These are phyloP conservation scores for Poterioochromonas sp. DNA, from an alignment of 352 stramenopile species.

Conservation along the genomic window DNA sequence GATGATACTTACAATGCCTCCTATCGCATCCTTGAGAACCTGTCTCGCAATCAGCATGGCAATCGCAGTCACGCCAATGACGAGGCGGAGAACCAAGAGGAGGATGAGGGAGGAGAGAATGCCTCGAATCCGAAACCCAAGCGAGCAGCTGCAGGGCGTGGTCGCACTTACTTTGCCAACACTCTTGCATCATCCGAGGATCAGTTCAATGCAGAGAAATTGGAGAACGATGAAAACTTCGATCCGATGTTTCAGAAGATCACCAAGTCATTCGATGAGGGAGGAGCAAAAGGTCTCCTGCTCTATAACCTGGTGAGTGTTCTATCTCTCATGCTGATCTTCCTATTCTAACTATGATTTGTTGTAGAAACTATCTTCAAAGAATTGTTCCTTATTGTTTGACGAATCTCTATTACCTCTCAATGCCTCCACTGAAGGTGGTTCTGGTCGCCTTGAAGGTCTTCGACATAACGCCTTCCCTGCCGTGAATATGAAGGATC, in stretches of 20 bases:
- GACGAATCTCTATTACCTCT: neutral
- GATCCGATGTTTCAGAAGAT: conserved; percentile 84
- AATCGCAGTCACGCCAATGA: conserved; percentile 50
- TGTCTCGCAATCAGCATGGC: conserved; percentile 71
- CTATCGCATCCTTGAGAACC: conserved; percentile 94
- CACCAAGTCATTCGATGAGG: conserved; percentile 78
- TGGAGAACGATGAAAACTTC: conserved; percentile 70
- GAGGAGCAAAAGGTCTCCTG: conserved; percentile 76
- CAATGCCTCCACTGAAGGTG: no score
- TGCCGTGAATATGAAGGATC: neutral
- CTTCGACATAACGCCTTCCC: neutral
- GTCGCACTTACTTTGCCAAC: no score
- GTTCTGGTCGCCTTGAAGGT: neutral
- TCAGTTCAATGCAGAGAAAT: conserved; percentile 42
- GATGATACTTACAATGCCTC: conserved; percentile 92
- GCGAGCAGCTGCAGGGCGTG: conserved; percentile 12
- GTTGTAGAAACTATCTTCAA: neutral
- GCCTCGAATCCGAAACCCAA: no score
- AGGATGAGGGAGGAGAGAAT: conserved; percentile 17
- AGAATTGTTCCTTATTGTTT: neutral
- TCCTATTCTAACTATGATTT: neutral
- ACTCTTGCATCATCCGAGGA: conserved; percentile 44
- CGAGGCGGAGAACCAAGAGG: conserved; percentile 31
- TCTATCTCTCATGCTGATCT: no score
- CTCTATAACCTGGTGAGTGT: conserved; percentile 63